Evolutionary conservation across 345 rosid species (phyloP).

Genomic region (Citrus australasica): DNA sequence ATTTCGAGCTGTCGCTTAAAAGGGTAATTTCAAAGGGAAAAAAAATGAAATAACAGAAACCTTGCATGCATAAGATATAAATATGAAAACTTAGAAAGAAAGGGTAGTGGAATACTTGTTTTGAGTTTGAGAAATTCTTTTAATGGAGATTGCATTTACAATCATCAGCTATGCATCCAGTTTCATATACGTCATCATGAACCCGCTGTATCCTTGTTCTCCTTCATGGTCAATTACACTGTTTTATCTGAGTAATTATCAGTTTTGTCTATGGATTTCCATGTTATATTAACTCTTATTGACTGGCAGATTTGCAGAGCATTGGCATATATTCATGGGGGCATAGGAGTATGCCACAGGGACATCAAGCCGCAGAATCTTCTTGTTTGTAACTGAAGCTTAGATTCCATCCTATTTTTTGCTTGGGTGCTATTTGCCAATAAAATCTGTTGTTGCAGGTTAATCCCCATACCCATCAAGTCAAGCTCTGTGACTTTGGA

Average conservation of each 20-base stretch:
- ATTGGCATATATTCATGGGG: conserved; percentile 22
- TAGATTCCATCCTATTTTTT: not conserved
- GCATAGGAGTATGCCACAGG: conserved; percentile 21
- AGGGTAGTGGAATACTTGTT: not conserved
- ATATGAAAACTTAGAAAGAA: not conserved
- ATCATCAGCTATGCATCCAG: not conserved
- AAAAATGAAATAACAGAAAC: not conserved
- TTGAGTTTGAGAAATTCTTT: not conserved
- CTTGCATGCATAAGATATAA: not conserved
- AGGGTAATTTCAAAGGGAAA: too few relatives aligned
- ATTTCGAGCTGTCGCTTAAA: too few relatives aligned
- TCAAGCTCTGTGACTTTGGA: conserved; percentile 26
- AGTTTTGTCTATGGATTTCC: not conserved
- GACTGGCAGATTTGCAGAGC: conserved; percentile 21
- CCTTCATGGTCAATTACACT: not conserved
- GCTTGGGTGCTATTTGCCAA: not conserved
- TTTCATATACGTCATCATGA: not conserved
- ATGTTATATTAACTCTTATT: not conserved
- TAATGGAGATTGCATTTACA: not conserved
- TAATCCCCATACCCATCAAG: conserved; percentile 24
- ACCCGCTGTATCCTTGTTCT: not conserved
- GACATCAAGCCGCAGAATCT: conserved; percentile 25
- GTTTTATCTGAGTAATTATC: not conserved
- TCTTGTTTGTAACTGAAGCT: conserved; percentile 8
- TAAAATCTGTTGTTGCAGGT: conserved; percentile 13